Evolutionary conservation across 1,284 basidiomycete genomes (phyloP).

Genomic region (Heterobasidion occidentale): DNA sequence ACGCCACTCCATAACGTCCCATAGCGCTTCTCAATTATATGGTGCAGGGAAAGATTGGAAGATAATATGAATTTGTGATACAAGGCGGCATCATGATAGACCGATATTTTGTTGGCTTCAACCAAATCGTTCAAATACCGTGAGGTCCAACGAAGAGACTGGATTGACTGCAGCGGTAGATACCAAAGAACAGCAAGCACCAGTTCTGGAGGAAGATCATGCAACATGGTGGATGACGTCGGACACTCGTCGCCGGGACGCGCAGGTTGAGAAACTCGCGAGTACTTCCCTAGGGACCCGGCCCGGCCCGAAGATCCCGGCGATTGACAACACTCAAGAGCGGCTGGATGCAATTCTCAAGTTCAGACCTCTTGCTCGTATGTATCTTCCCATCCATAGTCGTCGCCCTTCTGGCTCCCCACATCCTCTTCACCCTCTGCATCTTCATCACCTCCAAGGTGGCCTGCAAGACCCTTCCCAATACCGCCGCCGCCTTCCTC

Average conservation of each 20-base stretch:
- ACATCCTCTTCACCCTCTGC: slow-evolving; percentile 16
- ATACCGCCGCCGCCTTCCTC: slow-evolving; percentile 37
- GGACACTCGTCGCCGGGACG: no score
- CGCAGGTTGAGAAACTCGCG: not conserved
- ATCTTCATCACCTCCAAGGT: slow-evolving; percentile 20
- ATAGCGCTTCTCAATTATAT: slow-evolving; percentile 21
- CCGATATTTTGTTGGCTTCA: slow-evolving; percentile 30
- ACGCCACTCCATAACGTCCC: slow-evolving; percentile 25
- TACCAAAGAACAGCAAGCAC: slow-evolving; percentile 34
- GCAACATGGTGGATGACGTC: slow-evolving; percentile 23
- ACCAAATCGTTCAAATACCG: slow-evolving; percentile 37
- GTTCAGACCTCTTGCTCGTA: slow-evolving; percentile 36
- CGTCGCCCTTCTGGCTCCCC: slow-evolving; percentile 27
- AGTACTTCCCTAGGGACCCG: no score
- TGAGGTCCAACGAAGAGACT: slow-evolving; percentile 27
- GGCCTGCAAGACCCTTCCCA: slow-evolving; percentile 19
- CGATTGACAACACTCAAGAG: slow-evolving; percentile 17
- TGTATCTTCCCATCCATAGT: slow-evolving; percentile 30
- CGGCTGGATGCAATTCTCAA: slow-evolving; percentile 13
- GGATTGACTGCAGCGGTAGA: slow-evolving; percentile 36
- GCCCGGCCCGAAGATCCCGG: no score
- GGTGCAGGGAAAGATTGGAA: slow-evolving; percentile 19
- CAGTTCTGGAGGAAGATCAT: slow-evolving; percentile 41
- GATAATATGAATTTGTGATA: slow-evolving; percentile 36
- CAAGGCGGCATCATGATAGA: slow-evolving; percentile 47